A percentile compares a stretch with the other conserved stretches of the same genome.
These are phyloP conservation scores for Gracilaria caudata DNA, from an alignment of 23 red algal genomes.

Conservation along the genomic window DNA sequence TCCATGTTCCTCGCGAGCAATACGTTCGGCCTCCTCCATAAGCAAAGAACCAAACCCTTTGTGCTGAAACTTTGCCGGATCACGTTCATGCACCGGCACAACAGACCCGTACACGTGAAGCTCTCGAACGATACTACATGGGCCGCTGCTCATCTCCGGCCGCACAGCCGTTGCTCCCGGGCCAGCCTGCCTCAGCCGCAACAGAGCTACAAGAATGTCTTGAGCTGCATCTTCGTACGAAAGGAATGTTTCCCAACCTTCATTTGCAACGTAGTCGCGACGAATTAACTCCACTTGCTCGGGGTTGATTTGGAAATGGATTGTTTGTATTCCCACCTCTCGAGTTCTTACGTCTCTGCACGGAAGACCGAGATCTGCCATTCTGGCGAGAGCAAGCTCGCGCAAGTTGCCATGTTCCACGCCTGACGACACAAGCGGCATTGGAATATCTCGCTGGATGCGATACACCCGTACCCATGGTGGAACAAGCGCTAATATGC, in stretches of 20 bases:
- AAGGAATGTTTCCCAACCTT: slow-evolving; percentile 98
- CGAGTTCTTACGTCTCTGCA: slow-evolving; percentile 99
- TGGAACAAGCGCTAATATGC: slow-evolving; percentile 84
- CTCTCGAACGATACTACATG: slow-evolving; percentile 93
- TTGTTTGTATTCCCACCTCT: slow-evolving; percentile 96
- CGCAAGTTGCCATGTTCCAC: slow-evolving; percentile 98
- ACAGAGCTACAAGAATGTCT: slow-evolving; percentile 94
- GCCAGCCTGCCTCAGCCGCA: slow-evolving; percentile 80
- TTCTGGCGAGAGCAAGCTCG: slow-evolving; percentile 85
- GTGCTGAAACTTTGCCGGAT: slow-evolving; percentile 98
- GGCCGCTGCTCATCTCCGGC: slow-evolving; percentile 64
- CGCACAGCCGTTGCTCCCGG: slow-evolving; percentile 60
- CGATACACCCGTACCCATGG: slow-evolving; percentile 98
- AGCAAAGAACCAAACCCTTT: slow-evolving; percentile 93
- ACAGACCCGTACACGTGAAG: slow-evolving; percentile 99
- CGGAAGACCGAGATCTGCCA: slow-evolving; percentile 89
- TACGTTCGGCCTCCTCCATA: slow-evolving; percentile 99
- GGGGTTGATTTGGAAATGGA: slow-evolving; percentile 87
- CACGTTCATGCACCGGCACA: slow-evolving; percentile 95
- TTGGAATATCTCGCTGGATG: slow-evolving; percentile 99
- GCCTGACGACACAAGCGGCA: slow-evolving; percentile 97
- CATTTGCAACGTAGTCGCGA: slow-evolving; percentile 97
- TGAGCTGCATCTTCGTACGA: slow-evolving; percentile 94
- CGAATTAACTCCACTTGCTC: slow-evolving; percentile 92
- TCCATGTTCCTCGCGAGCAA: slow-evolving; percentile 86